Evolutionary conservation across 768 basidiomycete species (phyloP).

Genomic region (Leucocoprinus leucothites): DNA sequence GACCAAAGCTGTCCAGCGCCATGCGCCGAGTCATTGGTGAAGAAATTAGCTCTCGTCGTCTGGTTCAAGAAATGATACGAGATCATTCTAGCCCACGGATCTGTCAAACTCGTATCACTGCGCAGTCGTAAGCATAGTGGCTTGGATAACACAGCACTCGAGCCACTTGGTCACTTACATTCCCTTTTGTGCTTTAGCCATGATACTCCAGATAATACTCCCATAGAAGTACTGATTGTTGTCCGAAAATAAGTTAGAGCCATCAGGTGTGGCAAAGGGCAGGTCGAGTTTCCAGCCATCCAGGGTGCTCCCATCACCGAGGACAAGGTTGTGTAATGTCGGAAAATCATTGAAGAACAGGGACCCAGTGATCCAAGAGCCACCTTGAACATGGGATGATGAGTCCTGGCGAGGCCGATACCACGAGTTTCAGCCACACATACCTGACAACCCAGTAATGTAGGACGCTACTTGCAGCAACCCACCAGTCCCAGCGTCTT

Average conservation of each 20-base stretch:
- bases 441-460: constrained; percentile 64
- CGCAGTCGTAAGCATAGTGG: not conserved
- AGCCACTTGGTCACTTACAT: constrained; percentile 49
- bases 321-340: constrained; percentile 50
- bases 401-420: not conserved
- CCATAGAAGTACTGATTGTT: constrained; percentile 52
- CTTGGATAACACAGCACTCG: not conserved
- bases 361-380: constrained; percentile 67
- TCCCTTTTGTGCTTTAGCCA: constrained; percentile 50
- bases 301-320: constrained; percentile 46
- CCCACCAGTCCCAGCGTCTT: constrained; percentile 59
- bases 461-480: constrained; percentile 71
- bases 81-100: constrained; percentile 63
- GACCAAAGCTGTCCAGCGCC: constrained; percentile 78
- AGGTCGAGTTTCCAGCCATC: constrained; percentile 58
- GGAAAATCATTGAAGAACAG: constrained; percentile 66
- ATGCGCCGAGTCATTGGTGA: constrained; percentile 54
- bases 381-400: constrained; percentile 36
- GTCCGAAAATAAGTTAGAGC: constrained; percentile 40
- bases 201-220: constrained; percentile 50
- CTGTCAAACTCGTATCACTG: constrained; percentile 64
- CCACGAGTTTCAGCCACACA: too few relatives aligned
- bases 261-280: constrained; percentile 51
- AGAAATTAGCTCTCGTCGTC: constrained; percentile 56
- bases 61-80: constrained; percentile 74